Conservation (phyloP, 2,329 filamentous ascomycete genomes). For the Zymoseptoria crescenta region DNA sequence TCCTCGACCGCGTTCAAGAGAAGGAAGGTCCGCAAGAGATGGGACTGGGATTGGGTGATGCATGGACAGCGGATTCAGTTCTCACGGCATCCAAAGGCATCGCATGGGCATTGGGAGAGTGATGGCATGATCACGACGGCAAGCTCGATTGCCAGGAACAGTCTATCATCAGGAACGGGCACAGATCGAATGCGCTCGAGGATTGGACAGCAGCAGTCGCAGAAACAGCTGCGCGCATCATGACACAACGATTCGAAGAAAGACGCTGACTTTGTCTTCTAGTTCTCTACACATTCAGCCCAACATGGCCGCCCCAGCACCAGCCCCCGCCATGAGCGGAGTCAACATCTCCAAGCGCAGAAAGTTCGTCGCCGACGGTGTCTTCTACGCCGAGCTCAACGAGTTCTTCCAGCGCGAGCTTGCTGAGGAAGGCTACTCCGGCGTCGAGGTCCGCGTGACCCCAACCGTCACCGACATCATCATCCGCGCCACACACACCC, state of each 20-base stretch:
- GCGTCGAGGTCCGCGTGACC: slow-evolving; percentile 99
- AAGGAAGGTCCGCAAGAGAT: not conserved
- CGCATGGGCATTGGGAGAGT: not conserved
- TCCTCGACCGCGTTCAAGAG: not conserved
- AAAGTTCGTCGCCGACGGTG: slow-evolving; percentile 74
- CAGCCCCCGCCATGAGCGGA: slow-evolving; percentile 24
- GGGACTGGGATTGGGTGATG: not conserved
- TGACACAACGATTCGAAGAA: not conserved
- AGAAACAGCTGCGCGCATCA: not conserved
- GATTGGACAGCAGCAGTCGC: not conserved
- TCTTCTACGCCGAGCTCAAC: slow-evolving; percentile 99
- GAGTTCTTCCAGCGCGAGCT: slow-evolving; percentile 99
- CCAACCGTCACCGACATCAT: slow-evolving; percentile 99
- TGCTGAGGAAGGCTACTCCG: slow-evolving; percentile 99
- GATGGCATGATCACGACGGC: not conserved
- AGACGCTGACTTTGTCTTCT: not conserved
- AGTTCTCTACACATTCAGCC: slow-evolving; percentile 1
- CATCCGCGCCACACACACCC: slow-evolving; percentile 99
- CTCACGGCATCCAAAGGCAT: not conserved
- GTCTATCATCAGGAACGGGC: not conserved
- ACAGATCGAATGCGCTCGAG: not conserved
- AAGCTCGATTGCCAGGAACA: not conserved
- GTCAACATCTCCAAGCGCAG: slow-evolving; percentile 71
- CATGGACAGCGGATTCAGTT: not conserved
- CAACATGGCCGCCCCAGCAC: slow-evolving; percentile 17